Base-by-base conservation (phyloP, 495 filamentous ascomycete species). In the Penicillium odoratum region DNA sequence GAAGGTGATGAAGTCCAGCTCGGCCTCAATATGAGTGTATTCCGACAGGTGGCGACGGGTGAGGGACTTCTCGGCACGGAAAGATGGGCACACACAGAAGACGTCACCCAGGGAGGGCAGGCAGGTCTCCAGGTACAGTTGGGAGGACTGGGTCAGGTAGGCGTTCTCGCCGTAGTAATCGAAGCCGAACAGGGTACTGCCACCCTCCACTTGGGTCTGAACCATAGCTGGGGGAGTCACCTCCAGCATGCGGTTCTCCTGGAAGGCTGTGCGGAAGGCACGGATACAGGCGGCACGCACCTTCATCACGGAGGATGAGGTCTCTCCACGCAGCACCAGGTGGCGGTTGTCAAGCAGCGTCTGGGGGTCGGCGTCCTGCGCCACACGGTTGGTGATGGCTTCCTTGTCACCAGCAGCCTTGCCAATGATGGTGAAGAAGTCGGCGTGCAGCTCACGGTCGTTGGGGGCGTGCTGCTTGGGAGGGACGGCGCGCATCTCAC, bases 141-240 rank as follows among this genome's bases (percentile, higher is more conserved):
- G 94, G 8, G 92, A 96, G 0, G 93, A 97, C 74, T 99, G 94
- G 13, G 94, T 99, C 55, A 99, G 83, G 72, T 91, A 99, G 58
- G 95, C 90, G 68, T 87, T 86, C 73, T 97, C 89, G 63, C 87
- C 90, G 75, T 98, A 99, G 82, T 98, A 99, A 70, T 91, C 84
- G 64, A 96, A 89, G 42, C 87, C 87, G 79, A 99, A 99, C 36
- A 99, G 86, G 3, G 94, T 98, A 61, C 88, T 86, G 48, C 94
- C 94, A 59, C 94, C 94, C 78, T 99, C 94, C 56, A 97, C 94
- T 74, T 97, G 93, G 7, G 94, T 98, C 74, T 99, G 94, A n/a
- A 98, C 95, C 76, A 99, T 90, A 44, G 91, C 92, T 8, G 94
- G 94, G 3, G 94, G 94, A 43, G 88, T 89, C 47, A 99, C 93